Percentiles rank a stretch among this genome's conserved stretches.
Evolutionary conservation across 2,329 filamentous ascomycete genomes (phyloP).

Genomic region (Beauveria sp.): DNA sequence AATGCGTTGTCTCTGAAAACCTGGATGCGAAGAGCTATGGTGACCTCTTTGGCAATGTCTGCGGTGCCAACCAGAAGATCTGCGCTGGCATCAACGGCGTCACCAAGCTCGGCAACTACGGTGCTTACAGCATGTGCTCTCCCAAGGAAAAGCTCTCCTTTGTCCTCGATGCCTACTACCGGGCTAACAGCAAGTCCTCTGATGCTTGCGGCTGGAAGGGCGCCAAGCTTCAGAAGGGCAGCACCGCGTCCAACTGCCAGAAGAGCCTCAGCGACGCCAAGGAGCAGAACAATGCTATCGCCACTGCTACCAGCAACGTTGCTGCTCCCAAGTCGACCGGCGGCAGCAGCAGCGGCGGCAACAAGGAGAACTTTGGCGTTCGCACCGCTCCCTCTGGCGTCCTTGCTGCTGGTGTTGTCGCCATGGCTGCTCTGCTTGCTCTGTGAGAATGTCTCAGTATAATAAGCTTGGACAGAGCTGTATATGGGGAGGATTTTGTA

Average conservation of each 20-base stretch:
- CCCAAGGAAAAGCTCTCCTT: slow-evolving; percentile 63
- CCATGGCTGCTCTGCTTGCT: slow-evolving; percentile 35
- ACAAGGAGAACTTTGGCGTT: slow-evolving; percentile 29
- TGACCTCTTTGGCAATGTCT: slow-evolving; percentile 67
- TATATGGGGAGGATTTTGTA: neutral
- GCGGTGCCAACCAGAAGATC: slow-evolving; percentile 45
- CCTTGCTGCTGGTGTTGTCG: slow-evolving; percentile 44
- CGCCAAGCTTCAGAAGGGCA: slow-evolving; percentile 46
- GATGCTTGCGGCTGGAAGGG: slow-evolving; percentile 67
- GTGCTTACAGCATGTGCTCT: slow-evolving; percentile 72
- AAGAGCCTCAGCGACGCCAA: slow-evolving; percentile 56
- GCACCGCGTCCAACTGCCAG: slow-evolving; percentile 46
- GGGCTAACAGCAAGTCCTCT: slow-evolving; percentile 41
- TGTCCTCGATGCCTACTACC: slow-evolving; percentile 36
- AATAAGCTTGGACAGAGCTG: neutral
- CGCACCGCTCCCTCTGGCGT: slow-evolving; percentile 29
- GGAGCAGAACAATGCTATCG: slow-evolving; percentile 40
- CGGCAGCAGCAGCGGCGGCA: slow-evolving; percentile 14
- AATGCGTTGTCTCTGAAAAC: slow-evolving; percentile 57
- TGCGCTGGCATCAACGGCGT: slow-evolving; percentile 65
- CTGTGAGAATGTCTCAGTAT: slow-evolving; percentile 32
- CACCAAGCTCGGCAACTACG: slow-evolving; percentile 60
- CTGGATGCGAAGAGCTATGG: slow-evolving; percentile 53
- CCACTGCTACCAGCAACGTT: slow-evolving; percentile 36
- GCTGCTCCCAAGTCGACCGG: slow-evolving; percentile 22